These are phyloP conservation scores for Rhodotorula toruloides DNA, from an alignment of 768 basidiomycete species.

Conservation along the genomic window DNA sequence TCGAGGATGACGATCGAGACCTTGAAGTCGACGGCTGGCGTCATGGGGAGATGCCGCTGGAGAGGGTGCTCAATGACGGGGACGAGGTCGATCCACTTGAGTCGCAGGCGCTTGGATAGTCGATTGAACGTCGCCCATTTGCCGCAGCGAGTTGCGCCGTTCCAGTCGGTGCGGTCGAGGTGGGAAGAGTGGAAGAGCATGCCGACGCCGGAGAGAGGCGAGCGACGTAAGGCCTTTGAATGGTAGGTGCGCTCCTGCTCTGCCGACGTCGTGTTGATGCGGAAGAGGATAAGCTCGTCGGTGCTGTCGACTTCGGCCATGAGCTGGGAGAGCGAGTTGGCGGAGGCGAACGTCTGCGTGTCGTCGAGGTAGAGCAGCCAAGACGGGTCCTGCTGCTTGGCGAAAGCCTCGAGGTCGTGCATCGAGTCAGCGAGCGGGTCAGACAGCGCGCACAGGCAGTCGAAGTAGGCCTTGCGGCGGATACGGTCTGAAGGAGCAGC, in stretches of 20 bases:
- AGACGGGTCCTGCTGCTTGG: background rate
- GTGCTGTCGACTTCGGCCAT: slow-evolving; percentile 27
- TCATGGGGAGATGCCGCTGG: slow-evolving; percentile 23
- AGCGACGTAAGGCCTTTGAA: slow-evolving; percentile 19
- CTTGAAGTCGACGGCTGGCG: slow-evolving; percentile 17
- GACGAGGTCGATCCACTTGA: slow-evolving; percentile 36
- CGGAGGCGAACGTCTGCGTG: slow-evolving; percentile 14
- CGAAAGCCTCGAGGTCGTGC: slow-evolving; percentile 24
- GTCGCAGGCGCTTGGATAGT: slow-evolving; percentile 12
- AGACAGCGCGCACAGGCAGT: slow-evolving; percentile 16
- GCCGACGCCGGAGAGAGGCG: slow-evolving; percentile 29
- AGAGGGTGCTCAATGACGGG: slow-evolving; percentile 31
- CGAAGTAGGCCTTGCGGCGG: slow-evolving; percentile 3
- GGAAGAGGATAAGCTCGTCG: slow-evolving; percentile 31
- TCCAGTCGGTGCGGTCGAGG: slow-evolving; percentile 23
- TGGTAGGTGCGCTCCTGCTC: slow-evolving; percentile 5
- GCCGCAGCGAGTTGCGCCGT: slow-evolving; percentile 7
- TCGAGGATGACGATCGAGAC: slow-evolving; percentile 26
- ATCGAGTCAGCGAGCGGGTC: slow-evolving; percentile 12
- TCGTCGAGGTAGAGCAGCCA: slow-evolving; percentile 34
- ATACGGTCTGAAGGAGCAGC: background rate
- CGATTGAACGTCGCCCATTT: slow-evolving; percentile 16
- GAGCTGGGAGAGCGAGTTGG: slow-evolving; percentile 26
- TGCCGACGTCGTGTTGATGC: slow-evolving; percentile 18
- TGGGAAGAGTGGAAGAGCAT: slow-evolving; percentile 32